Evolutionary conservation across 2,329 filamentous ascomycete species (phyloP).

Genomic region (Trichoderma lentiforme): DNA sequence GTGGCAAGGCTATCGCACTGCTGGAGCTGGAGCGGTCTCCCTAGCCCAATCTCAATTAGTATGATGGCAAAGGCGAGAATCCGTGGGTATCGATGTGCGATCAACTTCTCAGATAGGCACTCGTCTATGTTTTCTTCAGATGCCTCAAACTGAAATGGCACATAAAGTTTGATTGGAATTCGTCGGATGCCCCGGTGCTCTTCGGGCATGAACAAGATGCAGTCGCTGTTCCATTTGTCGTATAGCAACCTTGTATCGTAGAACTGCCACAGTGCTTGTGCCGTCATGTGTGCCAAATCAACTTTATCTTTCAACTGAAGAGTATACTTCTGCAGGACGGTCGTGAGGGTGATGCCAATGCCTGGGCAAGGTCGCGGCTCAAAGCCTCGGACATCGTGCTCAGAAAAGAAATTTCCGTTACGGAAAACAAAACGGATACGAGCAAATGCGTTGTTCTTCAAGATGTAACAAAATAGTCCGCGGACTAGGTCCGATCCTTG

Average conservation of each 20-base stretch:
- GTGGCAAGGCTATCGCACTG: background rate
- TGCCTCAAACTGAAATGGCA: background rate
- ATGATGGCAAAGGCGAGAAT: background rate
- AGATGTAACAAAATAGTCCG: background rate
- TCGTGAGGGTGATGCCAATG: background rate
- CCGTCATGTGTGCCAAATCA: rapidly evolving
- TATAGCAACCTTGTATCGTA: background rate
- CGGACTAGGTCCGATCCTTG: background rate
- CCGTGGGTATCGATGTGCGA: background rate
- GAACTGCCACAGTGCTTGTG: background rate
- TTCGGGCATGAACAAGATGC: background rate
- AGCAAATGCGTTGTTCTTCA: background rate
- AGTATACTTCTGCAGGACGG: background rate
- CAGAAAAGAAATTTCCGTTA: background rate
- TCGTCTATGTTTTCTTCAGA: background rate
- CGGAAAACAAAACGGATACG: background rate
- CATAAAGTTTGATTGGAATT: background rate
- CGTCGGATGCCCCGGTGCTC: background rate
- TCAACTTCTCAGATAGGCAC: background rate
- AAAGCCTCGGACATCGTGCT: background rate
- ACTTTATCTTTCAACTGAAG: background rate
- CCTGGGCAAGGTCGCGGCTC: background rate
- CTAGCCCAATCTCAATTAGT: background rate
- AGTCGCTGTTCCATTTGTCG: background rate
- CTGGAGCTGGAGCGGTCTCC: background rate